Conservation (phyloP, 2,329 filamentous ascomycete genomes). For the Penicillium psychrosexuale region DNA sequence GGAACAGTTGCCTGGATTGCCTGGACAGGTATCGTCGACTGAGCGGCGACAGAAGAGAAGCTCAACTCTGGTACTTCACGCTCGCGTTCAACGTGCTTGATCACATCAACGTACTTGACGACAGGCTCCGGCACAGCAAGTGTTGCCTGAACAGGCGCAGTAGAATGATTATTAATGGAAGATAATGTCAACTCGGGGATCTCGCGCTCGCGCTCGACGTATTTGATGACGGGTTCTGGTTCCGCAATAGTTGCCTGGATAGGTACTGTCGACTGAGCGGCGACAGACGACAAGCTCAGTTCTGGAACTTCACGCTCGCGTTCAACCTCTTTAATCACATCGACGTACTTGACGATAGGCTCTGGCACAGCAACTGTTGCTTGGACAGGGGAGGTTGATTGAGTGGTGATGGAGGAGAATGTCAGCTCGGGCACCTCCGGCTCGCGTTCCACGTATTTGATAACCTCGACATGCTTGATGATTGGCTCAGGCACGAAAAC, state of each 20-base stretch:
- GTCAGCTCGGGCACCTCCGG: conserved; percentile 22
- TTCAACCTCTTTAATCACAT: conserved; percentile 7
- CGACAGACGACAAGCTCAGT: conserved; percentile 34
- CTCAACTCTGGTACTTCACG: conserved; percentile 20
- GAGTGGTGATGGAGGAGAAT: conserved; percentile 30
- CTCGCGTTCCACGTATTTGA: conserved; percentile 11
- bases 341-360: conserved; percentile 16
- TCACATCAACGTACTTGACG: conserved; percentile 7
- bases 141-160: conserved; percentile 23
- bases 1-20: conserved; percentile 7
- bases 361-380: conserved; percentile 24
- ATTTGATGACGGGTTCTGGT: conserved; percentile 15
- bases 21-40: conserved; percentile 25
- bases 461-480: conserved; percentile 9
- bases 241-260: conserved; percentile 9
- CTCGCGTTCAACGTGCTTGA: conserved; percentile 9
- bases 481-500: conserved; percentile 13
- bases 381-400: conserved; percentile 21
- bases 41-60: conserved; percentile 35
- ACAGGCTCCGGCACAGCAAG: conserved; percentile 19
- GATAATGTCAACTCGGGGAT: conserved; percentile 28
- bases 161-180: conserved; percentile 28
- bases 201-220: conserved; percentile 9
- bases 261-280: conserved; percentile 30
- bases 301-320: conserved; percentile 15